Evolutionary conservation across 2,329 filamentous ascomycete species (phyloP).

Genomic region (Dactylellina parvicollis): DNA sequence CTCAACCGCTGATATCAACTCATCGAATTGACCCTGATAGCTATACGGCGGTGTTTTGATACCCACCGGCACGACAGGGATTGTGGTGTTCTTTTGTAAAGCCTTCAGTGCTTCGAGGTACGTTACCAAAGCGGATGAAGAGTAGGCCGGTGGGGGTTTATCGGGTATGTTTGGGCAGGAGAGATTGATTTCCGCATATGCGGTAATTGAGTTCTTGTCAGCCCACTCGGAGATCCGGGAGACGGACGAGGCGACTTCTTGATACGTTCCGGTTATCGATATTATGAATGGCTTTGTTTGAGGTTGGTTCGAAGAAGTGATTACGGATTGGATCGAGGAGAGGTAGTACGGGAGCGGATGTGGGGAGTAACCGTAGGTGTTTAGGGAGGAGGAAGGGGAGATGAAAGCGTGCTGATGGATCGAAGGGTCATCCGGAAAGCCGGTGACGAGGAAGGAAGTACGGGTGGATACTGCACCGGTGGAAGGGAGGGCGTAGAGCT

Average conservation of each 20-base stretch:
- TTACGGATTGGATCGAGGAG: constrained; percentile 65
- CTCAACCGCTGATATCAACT: constrained; percentile 67
- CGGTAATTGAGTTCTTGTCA: constrained; percentile 63
- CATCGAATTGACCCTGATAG: constrained; percentile 72
- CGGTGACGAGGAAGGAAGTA: constrained; percentile 71
- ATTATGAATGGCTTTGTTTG: constrained; percentile 72
- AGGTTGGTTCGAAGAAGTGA: constrained; percentile 59
- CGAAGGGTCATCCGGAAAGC: constrained; percentile 71
- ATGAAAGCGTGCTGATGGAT: constrained; percentile 76
- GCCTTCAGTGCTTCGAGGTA: constrained; percentile 68
- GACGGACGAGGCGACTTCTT: constrained; percentile 70
- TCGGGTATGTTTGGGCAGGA: constrained; percentile 79
- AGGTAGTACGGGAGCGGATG: constrained; percentile 71
- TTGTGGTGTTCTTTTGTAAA: constrained; percentile 52
- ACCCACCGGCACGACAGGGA: constrained; percentile 66
- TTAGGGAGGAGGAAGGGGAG: constrained; percentile 67
- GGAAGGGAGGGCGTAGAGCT: constrained; percentile 70
- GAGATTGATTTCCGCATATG: constrained; percentile 80
- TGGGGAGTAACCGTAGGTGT: constrained; percentile 80
- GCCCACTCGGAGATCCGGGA: constrained; percentile 63
- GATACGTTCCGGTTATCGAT: constrained; percentile 73
- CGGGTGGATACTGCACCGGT: constrained; percentile 80
- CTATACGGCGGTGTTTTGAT: constrained; percentile 83
- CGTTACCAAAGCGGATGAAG: constrained; percentile 64
- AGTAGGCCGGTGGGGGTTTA: constrained; percentile 77